These are phyloP conservation scores for Scenedesmus sp. DNA, from an alignment of 163 green algal species.

Conservation along the genomic window DNA sequence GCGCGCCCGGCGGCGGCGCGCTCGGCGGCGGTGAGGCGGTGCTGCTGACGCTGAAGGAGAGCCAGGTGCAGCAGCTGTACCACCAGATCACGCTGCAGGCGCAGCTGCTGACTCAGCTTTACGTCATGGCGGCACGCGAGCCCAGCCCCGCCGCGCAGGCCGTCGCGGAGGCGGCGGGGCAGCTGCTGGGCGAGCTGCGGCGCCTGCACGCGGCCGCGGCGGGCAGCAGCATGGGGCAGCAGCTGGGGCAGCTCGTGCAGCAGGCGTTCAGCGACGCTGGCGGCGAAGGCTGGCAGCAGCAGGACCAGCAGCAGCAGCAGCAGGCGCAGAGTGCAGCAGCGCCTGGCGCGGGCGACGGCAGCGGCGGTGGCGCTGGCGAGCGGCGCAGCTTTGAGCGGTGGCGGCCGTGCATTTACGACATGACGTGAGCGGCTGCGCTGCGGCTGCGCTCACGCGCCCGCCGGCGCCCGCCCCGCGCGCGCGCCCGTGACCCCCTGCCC, in stretches of 20 bases:
- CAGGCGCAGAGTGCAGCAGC: neutral
- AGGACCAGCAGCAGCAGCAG: neutral
- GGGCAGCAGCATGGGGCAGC: conserved; percentile 13
- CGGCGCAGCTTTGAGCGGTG: too few relatives aligned
- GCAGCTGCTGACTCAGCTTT: conserved; percentile 46
- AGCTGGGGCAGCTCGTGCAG: conserved; percentile 33
- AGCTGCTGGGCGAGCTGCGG: conserved; percentile 19
- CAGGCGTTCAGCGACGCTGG: too few relatives aligned
- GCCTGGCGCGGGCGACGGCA: too few relatives aligned
- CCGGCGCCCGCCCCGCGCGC: too few relatives aligned
- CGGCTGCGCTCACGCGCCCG: too few relatives aligned
- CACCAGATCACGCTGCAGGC: conserved; percentile 32
- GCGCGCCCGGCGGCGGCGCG: neutral
- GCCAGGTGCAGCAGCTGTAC: conserved; percentile 35
- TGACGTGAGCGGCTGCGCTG: too few relatives aligned
- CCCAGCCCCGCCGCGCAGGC: neutral
- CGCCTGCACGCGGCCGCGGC: conserved; percentile 11
- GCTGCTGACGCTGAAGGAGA: conserved; percentile 6
- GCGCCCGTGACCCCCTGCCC: too few relatives aligned
- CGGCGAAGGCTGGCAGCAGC: neutral
- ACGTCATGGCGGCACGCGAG: conserved; percentile 21
- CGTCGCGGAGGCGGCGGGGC: neutral
- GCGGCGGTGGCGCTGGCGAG: too few relatives aligned
- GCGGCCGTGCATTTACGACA: conserved; percentile 9
- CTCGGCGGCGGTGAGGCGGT: too few relatives aligned